phyloP scores from a whole-genome alignment of 352 stramenopile species.

The Lagenidium sp. region DNA sequence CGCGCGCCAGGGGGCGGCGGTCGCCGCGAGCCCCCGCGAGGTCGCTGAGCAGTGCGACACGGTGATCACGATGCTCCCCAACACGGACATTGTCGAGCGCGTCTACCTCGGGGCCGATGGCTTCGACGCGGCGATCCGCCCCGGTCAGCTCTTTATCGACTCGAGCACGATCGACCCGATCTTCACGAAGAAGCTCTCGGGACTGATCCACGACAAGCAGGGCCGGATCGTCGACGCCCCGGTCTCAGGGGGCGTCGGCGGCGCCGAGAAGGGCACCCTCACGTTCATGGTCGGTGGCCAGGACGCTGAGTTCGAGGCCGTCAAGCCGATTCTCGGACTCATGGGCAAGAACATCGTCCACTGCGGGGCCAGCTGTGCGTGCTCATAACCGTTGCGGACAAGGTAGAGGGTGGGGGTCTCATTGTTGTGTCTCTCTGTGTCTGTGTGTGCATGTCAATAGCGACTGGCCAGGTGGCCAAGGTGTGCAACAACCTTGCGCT shows the following conservation, averaged over 20 bases:
- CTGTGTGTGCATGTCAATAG: slow-evolving; percentile 17
- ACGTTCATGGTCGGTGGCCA: slow-evolving; percentile 97
- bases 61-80: slow-evolving; percentile 95
- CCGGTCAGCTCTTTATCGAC: slow-evolving; percentile 89
- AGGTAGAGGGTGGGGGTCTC: too few species aligned
- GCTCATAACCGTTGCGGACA: too few species aligned
- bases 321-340: slow-evolving; percentile 74
- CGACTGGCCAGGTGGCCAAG: slow-evolving; percentile 87
- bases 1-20: slow-evolving; percentile 37
- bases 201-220: slow-evolving; percentile 40
- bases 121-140: slow-evolving; percentile 58
- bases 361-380: slow-evolving; percentile 86
- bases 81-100: slow-evolving; percentile 79
- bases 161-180: slow-evolving; percentile 94
- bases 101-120: slow-evolving; percentile 66
- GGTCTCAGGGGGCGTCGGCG: slow-evolving; percentile 94
- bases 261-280: slow-evolving; percentile 92
- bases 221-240: slow-evolving; percentile 91
- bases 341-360: slow-evolving; percentile 95
- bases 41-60: slow-evolving; percentile 72
- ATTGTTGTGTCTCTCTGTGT: slow-evolving; percentile 29
- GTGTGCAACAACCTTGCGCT: slow-evolving; percentile 98
- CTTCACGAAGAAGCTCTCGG: slow-evolving; percentile 83
- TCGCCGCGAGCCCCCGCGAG: slow-evolving; percentile 47
- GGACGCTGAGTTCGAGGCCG: slow-evolving; percentile 41